Conservation (phyloP, 495 filamentous ascomycete species). For the Podospora fimiseda region DNA sequence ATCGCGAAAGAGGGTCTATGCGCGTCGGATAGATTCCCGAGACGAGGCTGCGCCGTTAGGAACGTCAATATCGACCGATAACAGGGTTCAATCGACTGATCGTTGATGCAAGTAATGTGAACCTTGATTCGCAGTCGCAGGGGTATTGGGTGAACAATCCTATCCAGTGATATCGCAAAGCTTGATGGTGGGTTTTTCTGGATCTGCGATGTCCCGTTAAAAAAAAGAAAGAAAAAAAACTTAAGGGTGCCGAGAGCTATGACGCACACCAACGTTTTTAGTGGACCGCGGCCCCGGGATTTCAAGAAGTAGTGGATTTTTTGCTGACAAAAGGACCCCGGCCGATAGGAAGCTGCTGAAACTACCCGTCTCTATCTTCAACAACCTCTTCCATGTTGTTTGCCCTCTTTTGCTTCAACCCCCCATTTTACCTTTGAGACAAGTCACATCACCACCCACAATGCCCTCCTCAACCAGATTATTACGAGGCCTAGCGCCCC, state of each 20-base stretch:
- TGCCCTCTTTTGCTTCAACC: too few relatives aligned
- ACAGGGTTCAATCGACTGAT: not conserved
- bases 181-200: too few relatives aligned
- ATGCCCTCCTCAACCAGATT: constrained; percentile 23
- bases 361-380: constrained; percentile 3
- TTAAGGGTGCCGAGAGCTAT: not conserved
- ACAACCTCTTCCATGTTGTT: not conserved
- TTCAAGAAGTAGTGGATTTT: not conserved
- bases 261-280: not conserved
- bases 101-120: not conserved
- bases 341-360: not conserved
- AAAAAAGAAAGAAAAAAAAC: not conserved
- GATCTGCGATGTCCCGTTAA: not conserved
- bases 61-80: not conserved
- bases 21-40: not conserved
- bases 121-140: not conserved
- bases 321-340: not conserved
- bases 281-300: not conserved
- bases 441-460: too few relatives aligned
- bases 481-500: constrained; percentile 24
- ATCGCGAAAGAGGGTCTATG: not conserved
- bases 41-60: not conserved
- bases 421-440: too few relatives aligned
- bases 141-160: too few relatives aligned
- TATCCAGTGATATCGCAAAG: too few relatives aligned